Percentiles rank a stretch among this genome's conserved stretches.
phyloP scores from a whole-genome alignment of 768 basidiomycete genomes.

The Russula emetica region DNA sequence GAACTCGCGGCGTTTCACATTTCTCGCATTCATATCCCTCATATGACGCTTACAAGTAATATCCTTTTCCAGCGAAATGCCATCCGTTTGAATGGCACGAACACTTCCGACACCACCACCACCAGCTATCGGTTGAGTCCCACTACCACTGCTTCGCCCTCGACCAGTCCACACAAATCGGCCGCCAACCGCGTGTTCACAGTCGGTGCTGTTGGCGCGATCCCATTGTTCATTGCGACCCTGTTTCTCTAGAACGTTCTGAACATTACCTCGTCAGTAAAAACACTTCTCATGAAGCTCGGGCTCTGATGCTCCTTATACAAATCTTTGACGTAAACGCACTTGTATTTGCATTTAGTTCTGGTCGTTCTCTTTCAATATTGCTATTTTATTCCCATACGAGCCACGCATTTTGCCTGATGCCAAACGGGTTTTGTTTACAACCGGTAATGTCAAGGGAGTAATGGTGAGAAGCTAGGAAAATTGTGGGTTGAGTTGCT shows the following conservation, averaged over 20 bases:
- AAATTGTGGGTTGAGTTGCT: no score
- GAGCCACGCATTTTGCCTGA: not conserved
- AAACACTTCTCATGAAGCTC: not conserved
- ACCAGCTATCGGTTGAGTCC: slow-evolving; percentile 18
- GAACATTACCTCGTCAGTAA: not conserved
- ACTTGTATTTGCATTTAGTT: not conserved
- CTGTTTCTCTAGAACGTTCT: slow-evolving; percentile 16
- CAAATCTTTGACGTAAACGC: slow-evolving; percentile 1
- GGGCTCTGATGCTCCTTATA: not conserved
- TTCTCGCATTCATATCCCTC: slow-evolving; percentile 10
- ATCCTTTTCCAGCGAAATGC: slow-evolving; percentile 48
- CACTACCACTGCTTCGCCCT: slow-evolving; percentile 12
- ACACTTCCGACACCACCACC: slow-evolving; percentile 12
- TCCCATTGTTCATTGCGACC: slow-evolving; percentile 19
- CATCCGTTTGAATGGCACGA: slow-evolving; percentile 51
- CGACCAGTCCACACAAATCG: slow-evolving; percentile 11
- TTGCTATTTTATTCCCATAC: slow-evolving; percentile 4
- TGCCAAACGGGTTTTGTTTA: not conserved
- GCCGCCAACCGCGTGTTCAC: slow-evolving; percentile 7
- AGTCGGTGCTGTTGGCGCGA: slow-evolving; percentile 9
- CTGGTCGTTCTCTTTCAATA: not conserved
- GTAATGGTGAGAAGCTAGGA: not conserved
- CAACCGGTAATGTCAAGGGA: not conserved
- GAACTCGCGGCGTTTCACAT: slow-evolving; percentile 3
- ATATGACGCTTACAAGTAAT: slow-evolving; percentile 4